Conservation (phyloP, 1,139 yeast genomes). For the Taphrina flavorubra region DNA sequence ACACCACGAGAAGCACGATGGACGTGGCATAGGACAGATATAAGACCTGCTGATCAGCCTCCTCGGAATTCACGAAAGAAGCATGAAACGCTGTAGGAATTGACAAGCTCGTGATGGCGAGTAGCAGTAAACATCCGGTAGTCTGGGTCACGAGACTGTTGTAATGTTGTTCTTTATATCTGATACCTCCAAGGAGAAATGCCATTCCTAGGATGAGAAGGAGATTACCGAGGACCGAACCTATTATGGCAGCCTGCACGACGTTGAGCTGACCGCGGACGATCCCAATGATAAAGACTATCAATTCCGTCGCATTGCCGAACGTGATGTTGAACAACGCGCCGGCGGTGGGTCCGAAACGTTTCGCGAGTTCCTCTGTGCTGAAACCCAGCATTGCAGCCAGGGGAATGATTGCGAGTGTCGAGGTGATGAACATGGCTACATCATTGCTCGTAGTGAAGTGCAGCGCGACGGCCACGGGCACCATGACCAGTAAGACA, state of each 20-base stretch:
- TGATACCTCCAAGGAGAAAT: constrained; percentile 89
- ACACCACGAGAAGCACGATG: constrained; percentile 74
- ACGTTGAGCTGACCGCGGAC: constrained; percentile 84
- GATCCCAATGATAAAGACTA: constrained; percentile 89
- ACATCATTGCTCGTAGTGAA: constrained; percentile 62
- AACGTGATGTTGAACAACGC: constrained; percentile 94
- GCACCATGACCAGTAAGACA: constrained; percentile 77
- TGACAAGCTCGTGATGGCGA: constrained; percentile 83
- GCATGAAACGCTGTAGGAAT: constrained; percentile 97
- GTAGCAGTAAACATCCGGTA: constrained; percentile 90
- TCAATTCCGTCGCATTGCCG: constrained; percentile 92
- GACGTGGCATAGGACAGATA: constrained; percentile 86
- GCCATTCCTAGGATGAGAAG: constrained; percentile 93
- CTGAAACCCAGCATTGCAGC: constrained; percentile 75
- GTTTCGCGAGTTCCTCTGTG: constrained; percentile 86
- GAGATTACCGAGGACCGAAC: constrained; percentile 85
- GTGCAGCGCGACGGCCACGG: constrained; percentile 82
- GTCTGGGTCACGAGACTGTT: constrained; percentile 98
- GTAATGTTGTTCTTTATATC: constrained; percentile 82
- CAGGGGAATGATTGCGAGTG: constrained; percentile 87
- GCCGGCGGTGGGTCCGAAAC: constrained; percentile 86
- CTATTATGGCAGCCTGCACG: constrained; percentile 95
- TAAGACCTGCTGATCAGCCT: constrained; percentile 60
- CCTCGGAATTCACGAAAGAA: constrained; percentile 57
- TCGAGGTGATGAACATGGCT: constrained; percentile 73